These are phyloP conservation scores for Thermothelomyces thermophilus DNA, from an alignment of 2,329 filamentous ascomycete genomes.

Conservation along the genomic window DNA sequence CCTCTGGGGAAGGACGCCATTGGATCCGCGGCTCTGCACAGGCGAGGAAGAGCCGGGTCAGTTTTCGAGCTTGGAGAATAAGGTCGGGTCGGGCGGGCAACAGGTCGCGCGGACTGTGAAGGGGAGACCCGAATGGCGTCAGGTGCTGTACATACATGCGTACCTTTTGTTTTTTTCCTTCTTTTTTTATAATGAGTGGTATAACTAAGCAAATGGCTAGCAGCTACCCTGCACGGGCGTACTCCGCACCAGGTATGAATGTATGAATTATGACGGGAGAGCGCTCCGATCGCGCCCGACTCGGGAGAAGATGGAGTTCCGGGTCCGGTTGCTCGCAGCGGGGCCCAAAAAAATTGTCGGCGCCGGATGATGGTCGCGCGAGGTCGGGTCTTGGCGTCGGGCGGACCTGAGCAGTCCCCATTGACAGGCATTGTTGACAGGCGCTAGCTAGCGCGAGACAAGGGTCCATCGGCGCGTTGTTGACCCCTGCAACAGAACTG, in stretches of 20 bases:
- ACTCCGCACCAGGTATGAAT: too few relatives aligned
- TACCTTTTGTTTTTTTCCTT: too few relatives aligned
- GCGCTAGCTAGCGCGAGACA: neutral
- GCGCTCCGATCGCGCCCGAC: neutral
- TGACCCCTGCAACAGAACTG: neutral
- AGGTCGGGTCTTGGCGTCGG: constrained; percentile 10
- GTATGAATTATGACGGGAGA: too few relatives aligned
- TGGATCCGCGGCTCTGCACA: constrained; percentile 8
- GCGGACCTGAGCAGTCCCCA: neutral
- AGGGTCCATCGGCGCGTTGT: neutral
- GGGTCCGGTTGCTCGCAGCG: constrained; percentile 1
- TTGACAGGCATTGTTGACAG: neutral
- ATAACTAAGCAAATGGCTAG: too few relatives aligned
- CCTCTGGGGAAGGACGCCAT: constrained; percentile 34
- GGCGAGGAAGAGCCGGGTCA: neutral
- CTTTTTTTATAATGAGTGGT: too few relatives aligned
- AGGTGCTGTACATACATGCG: too few relatives aligned
- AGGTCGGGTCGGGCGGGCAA: too few relatives aligned
- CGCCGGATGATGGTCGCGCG: constrained; percentile 11
- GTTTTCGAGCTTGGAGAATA: too few relatives aligned
- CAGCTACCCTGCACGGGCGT: too few relatives aligned
- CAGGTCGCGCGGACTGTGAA: too few relatives aligned
- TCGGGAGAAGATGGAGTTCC: neutral
- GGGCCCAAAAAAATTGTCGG: constrained; percentile 13
- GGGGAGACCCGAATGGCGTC: too few relatives aligned